Evolutionary conservation across 352 stramenopile genomes (phyloP), one percentile per base, ranked within the genome.

Genomic region (Halophytophthora polymorphica): DNA sequence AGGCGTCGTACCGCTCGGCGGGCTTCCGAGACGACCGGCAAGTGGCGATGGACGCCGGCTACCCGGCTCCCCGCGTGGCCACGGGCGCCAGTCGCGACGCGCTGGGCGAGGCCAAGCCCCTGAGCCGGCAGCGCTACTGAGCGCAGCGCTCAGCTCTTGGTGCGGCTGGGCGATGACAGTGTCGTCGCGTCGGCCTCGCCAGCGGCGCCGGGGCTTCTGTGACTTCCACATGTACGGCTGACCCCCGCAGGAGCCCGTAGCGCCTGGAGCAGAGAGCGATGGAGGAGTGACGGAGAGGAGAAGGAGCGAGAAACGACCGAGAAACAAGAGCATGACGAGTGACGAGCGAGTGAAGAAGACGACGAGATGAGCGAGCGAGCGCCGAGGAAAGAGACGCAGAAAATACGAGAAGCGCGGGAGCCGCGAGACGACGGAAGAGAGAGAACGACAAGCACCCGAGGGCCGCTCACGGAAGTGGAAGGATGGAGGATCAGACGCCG

Each of bases 81-180:
- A 84, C 77, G 28, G 73, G 71, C 18, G 61, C 69, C n/a, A 88
- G 73, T 50, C 77, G 67, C 44, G 71, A 86, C 21, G 69, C 61
- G 33, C 47, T 83, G 17, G 72, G 71, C 36, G 79, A 90, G 38
- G 71, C 77, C 6, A 90, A 88, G 58, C 73, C 74, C 43, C 63
- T 88, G 55, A 88, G 74, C 63, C 77, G 79, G 66, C 79, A 90
- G 69, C 79, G 79, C 62, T 90, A 90, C 62, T 90, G 70, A 81
- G 51, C 45, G 44, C 22, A 45, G 51, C 53, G 52, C 50, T 38
- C 45, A 63, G 34, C 53, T 55, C 22, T 55, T 66, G 64, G 31
- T 43, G 31, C 46, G 55, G 38, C 34, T 19, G 14, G 23, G 36
- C 22, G 17, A 56, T 43, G 47, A 59, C 31, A 31, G 25, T 31